Evolutionary conservation across 805 yeast species (phyloP).

Genomic region (Saturnispora hagleri): DNA sequence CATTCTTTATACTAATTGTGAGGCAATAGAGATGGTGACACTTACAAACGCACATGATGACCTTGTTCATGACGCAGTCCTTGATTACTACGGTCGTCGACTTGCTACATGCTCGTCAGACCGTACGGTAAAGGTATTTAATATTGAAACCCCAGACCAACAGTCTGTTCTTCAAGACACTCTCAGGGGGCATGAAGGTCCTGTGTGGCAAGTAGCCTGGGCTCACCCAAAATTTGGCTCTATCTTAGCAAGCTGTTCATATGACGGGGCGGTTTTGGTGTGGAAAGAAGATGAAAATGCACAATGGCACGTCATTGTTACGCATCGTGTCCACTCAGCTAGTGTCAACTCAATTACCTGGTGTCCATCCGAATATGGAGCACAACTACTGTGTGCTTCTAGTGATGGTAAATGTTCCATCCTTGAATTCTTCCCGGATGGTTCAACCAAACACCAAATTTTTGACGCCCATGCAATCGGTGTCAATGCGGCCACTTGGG

Average conservation of each 20-base stretch:
- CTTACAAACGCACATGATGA: conserved; percentile 89
- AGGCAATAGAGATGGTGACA: conserved; percentile 43
- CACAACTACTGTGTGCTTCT: conserved; percentile 80
- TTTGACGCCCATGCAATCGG: conserved; percentile 88
- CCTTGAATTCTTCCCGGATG: conserved; percentile 85
- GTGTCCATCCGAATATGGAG: conserved; percentile 98
- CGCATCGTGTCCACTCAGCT: conserved; percentile 83
- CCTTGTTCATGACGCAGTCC: conserved; percentile 90
- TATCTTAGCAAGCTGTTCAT: conserved; percentile 88
- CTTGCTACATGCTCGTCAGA: conserved; percentile 95
- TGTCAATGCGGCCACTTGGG: conserved; percentile 94
- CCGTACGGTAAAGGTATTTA: conserved; percentile 89
- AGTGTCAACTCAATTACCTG: conserved; percentile 90
- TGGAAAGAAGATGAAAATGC: conserved; percentile 87
- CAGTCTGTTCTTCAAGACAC: conserved; percentile 63
- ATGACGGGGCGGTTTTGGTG: conserved; percentile 87
- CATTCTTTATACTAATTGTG: conserved; percentile 2
- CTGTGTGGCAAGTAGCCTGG: conserved; percentile 99
- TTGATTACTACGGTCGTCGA: conserved; percentile 93
- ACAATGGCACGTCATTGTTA: conserved; percentile 80
- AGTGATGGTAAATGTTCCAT: conserved; percentile 90
- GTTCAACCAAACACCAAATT: conserved; percentile 54
- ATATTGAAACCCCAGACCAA: conserved; percentile 78
- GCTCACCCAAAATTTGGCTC: conserved; percentile 98
- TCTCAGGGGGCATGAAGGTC: conserved; percentile 89